Base-by-base conservation (phyloP, 371 early-diverging fungal species). In the Syncephalastrum sp. region DNA sequence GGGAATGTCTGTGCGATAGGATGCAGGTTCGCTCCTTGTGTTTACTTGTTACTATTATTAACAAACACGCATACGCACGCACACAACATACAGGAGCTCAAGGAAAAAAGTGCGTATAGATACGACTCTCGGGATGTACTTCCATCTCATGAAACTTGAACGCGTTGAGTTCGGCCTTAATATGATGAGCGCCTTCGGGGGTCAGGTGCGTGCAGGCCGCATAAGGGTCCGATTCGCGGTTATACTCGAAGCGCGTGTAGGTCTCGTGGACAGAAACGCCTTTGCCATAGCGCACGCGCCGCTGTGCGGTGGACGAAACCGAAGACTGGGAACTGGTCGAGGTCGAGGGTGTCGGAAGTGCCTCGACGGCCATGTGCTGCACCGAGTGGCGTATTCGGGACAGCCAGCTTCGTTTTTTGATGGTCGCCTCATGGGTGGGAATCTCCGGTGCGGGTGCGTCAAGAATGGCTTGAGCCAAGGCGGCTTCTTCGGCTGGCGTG, bases 91-190 rank as follows among this genome's bases (percentile, higher is more conserved):
- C 17, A 17, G 21, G 24, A 38, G 16, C 8, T 75, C 72, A 86
- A 42, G 73, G 52, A 60, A 90, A 86, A 44, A 82, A 86, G 59
- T 89, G 91, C 10, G 90, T 89, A 65, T 87, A 67, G 5, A 68
- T 48, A 23, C 80, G 79, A 57, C 88, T 87, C 14, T 76, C 73
- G 48, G 84, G 79, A 63, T 90, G 91, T 10, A 90, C 88, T 1
- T 59, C 57, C 90, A 90, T 88, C 62, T 90, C 91, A 53, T 82
- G 69, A 23, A 79, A 62, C 69, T 90, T 90, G 70, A 76, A 90
- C 29, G 77, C 59, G 64, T 90, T 90, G 52, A 90, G 64, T 63
- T 90, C 91, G 50, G 79, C 64, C 58, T 89, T 89, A 68, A 90
- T 90, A 48, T 72, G 71, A 52, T 79, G 73, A 8, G 87, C 88